phyloP scores from a whole-genome alignment of 305 asterid genomes.

The Salvia sclarea region DNA sequence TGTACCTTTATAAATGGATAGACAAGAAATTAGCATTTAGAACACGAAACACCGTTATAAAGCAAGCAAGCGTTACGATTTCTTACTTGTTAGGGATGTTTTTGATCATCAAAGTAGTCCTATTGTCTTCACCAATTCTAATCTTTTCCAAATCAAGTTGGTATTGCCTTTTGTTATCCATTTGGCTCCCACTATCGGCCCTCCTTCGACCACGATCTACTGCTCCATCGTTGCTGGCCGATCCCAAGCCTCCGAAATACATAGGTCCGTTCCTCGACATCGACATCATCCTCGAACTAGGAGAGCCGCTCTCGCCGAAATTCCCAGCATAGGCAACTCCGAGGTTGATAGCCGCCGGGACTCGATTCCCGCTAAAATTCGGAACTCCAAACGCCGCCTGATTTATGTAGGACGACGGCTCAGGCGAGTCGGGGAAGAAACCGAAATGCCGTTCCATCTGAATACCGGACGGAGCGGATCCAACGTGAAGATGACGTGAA shows the following conservation, averaged over 20 bases:
- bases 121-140: conserved; percentile 66
- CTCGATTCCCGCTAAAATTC: conserved; percentile 52
- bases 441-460: conserved; percentile 78
- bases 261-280: conserved; percentile 59
- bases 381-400: conserved; percentile 54
- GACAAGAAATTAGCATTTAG: conserved; percentile 11
- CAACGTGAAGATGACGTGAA: conserved; percentile 66
- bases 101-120: conserved; percentile 93
- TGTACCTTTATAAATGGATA: conserved; percentile 59
- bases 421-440: conserved; percentile 78
- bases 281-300: conserved; percentile 66
- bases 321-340: conserved; percentile 61
- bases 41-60: neutral
- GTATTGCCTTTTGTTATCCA: conserved; percentile 77
- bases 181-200: conserved; percentile 60
- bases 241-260: conserved; percentile 61
- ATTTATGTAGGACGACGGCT: conserved; percentile 52
- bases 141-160: conserved; percentile 90
- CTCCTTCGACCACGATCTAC: conserved; percentile 76
- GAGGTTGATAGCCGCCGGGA: conserved; percentile 53
- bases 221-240: conserved; percentile 50
- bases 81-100: conserved; percentile 96
- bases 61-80: neutral
- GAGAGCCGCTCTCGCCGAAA: conserved; percentile 59
- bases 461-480: conserved; percentile 95